Evolutionary conservation across 1,284 basidiomycete genomes (phyloP).

Genomic region (Chondrostereum purpureum): DNA sequence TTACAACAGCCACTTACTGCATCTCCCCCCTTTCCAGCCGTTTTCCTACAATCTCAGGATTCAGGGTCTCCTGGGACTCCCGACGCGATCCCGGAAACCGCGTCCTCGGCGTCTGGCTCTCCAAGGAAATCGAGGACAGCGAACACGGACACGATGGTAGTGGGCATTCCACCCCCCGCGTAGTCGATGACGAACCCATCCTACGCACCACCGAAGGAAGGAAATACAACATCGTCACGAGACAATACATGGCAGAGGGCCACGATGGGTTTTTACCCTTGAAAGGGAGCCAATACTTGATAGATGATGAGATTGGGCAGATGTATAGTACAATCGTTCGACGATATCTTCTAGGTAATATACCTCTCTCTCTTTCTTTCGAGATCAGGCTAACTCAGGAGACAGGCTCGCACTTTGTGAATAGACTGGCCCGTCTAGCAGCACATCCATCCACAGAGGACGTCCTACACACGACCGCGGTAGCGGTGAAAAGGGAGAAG

Average conservation of each 20-base stretch:
- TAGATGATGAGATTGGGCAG: conserved; percentile 83
- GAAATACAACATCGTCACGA: conserved; percentile 71
- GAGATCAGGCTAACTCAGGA: background rate
- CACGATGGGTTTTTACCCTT: conserved; percentile 80
- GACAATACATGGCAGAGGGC: conserved; percentile 72
- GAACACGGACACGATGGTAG: conserved; percentile 29
- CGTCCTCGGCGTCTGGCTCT: conserved; percentile 67
- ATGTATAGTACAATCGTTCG: conserved; percentile 79
- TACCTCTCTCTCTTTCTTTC: background rate
- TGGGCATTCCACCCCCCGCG: conserved; percentile 31
- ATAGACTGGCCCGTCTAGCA: conserved; percentile 43
- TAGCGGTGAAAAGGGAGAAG: conserved; percentile 37
- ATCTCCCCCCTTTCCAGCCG: conserved; percentile 43
- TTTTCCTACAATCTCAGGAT: conserved; percentile 85
- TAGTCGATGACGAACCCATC: conserved; percentile 47
- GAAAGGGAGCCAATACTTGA: conserved; percentile 59
- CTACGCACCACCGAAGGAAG: conserved; percentile 46
- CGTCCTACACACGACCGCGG: conserved; percentile 35
- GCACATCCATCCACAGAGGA: conserved; percentile 22
- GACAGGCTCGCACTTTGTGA: conserved; percentile 66
- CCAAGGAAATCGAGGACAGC: conserved; percentile 39
- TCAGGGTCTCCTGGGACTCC: conserved; percentile 86
- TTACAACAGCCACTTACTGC: conserved; percentile 4
- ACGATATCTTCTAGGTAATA: conserved; percentile 78
- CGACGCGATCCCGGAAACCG: conserved; percentile 62